Base-by-base conservation (phyloP, 768 basidiomycete species). In the Xerocomellus chrysenteron region DNA sequence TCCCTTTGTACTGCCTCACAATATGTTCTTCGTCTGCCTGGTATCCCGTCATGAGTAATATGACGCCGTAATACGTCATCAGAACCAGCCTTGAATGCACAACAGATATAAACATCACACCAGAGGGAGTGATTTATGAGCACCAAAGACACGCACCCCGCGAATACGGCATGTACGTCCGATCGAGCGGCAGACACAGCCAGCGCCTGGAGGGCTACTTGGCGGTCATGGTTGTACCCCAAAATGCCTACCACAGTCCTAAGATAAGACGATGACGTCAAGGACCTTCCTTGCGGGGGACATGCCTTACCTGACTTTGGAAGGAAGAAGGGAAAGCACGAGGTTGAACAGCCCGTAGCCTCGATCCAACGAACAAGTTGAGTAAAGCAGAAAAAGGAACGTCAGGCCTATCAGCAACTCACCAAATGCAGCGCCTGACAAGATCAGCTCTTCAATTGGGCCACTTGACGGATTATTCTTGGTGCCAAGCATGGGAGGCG, bases 381-480 rank as follows among this genome's bases (percentile, higher is more conserved):
- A 57, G 58, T 12, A 47, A 49, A 28, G 21, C 3, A 19, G 45
- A 14, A 42, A 17, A 17, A 4, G 35, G 3, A 35, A 36, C 40
- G 21, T 12, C 24, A 9, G n/a, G 14, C 4, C 6, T 10, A 41
- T 39, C n/a, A 33, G 32, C 71, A 62, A 46, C 77, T 50, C 55
- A 86, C 86, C 91, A 63, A 91, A 92, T 0, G 91, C 90, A 9
- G 86, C 82, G 3, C 90, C 91, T 3, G 86, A 82, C 30, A 90
- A 68, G 54, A 92, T 82, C 6, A 91, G 65, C 52, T 91, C 88
- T 65, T 92, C 90, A 2, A 90, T 72, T 0, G 82, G 80, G 0
- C 84, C 86, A 43, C 85, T 81, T 0, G 75, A 53, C 1, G 74
- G 50, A 47, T 65, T 50, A n/a, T 24, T 33, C 33, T 54, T 65